These are phyloP conservation scores for Amaranthus cruentus DNA, from an alignment of 148 eudicot genomes.

Conservation along the genomic window DNA sequence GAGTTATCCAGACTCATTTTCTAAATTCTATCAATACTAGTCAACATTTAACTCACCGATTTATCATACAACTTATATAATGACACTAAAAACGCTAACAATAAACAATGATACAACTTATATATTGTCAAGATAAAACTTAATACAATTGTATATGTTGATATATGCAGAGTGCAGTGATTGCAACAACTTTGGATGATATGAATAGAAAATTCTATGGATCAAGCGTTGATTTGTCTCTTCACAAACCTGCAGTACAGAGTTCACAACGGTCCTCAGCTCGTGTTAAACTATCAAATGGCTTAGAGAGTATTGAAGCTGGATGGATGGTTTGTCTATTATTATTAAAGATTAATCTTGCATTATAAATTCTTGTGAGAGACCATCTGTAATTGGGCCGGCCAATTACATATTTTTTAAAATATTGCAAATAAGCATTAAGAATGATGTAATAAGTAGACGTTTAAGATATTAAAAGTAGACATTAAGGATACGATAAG, in stretches of 20 bases:
- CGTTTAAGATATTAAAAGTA: no score
- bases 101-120: not conserved
- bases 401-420: no score
- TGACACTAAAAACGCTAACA: no score
- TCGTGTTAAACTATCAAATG: slow-evolving; percentile 7
- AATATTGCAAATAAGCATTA: no score
- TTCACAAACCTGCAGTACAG: not conserved
- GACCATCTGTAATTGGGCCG: no score
- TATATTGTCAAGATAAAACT: no score
- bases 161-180: slow-evolving; percentile 1
- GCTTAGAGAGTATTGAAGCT: slow-evolving; percentile 12
- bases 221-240: not conserved
- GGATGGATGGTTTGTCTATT: slow-evolving; percentile 19
- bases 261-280: not conserved
- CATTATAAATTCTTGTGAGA: no score
- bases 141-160: not conserved
- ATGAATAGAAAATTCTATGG: slow-evolving; percentile 1
- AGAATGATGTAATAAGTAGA: no score
- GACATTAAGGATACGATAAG: no score
- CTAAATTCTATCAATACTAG: no score
- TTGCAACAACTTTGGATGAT: not conserved
- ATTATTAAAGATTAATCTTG: no score
- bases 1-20: no score
- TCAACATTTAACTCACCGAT: not conserved
- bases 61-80: not conserved